These are phyloP conservation scores for Calendula officinalis DNA, from an alignment of 129 eudicot species.

Conservation along the genomic window DNA sequence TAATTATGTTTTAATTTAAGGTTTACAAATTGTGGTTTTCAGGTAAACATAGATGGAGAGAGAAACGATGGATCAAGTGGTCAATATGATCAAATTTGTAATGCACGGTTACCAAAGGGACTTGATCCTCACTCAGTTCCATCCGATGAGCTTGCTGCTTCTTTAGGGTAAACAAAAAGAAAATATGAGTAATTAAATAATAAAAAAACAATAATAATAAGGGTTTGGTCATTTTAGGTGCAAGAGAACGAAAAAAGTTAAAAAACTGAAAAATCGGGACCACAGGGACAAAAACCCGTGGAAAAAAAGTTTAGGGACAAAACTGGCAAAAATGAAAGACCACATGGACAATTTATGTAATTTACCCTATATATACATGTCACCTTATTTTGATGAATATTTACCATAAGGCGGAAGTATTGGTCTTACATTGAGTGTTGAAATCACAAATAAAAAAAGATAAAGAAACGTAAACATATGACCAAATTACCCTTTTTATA, in stretches of 20 bases:
- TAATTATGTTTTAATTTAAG: neutral
- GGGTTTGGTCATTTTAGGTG: too few species aligned
- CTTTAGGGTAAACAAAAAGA: slow-evolving; percentile 57
- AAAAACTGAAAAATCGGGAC: too few species aligned
- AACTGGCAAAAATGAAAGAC: too few species aligned
- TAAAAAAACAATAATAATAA: too few species aligned
- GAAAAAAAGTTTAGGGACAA: too few species aligned
- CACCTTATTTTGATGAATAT: too few species aligned
- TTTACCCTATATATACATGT: too few species aligned
- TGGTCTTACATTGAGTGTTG: neutral
- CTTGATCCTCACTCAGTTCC: slow-evolving; percentile 96
- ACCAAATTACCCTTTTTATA: neutral
- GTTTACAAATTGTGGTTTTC: slow-evolving; percentile 26
- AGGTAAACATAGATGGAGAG: slow-evolving; percentile 71
- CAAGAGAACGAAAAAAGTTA: too few species aligned
- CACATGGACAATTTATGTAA: too few species aligned
- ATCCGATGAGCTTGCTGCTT: slow-evolving; percentile 81
- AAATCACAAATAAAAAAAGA: neutral
- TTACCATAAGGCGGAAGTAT: too few species aligned
- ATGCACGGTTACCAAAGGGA: slow-evolving; percentile 83
- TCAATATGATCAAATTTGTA: slow-evolving; percentile 81
- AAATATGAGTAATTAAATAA: too few species aligned
- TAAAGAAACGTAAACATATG: neutral
- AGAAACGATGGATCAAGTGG: slow-evolving; percentile 68
- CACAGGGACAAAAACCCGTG: too few species aligned